Conservation (phyloP, 2,329 filamentous ascomycete genomes). For the Exutisphaerella laricina region DNA sequence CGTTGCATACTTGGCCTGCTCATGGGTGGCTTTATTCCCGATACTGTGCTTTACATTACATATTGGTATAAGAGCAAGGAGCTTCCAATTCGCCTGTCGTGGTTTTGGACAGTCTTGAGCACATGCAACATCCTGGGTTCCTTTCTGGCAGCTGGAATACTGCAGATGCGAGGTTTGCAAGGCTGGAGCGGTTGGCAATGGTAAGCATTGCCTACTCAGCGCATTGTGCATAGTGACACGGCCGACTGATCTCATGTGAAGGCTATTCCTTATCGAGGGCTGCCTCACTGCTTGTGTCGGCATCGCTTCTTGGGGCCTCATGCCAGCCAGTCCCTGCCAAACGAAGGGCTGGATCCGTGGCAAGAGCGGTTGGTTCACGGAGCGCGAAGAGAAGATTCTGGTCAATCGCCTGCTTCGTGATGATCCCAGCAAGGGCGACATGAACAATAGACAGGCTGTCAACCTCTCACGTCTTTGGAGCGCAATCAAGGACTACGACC, state of each 20-base stretch:
- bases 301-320: constrained; percentile 31
- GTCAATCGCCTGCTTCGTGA: constrained; percentile 58
- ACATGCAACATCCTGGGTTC: constrained; percentile 30
- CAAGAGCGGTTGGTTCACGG: constrained; percentile 52
- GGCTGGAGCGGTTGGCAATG: constrained; percentile 21
- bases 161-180: constrained; percentile 37
- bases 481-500: constrained; percentile 26
- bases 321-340: constrained; percentile 53
- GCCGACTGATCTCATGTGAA: too few relatives aligned
- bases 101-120: constrained; percentile 37
- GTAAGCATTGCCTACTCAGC: too few relatives aligned
- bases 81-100: constrained; percentile 38
- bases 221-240: too few relatives aligned
- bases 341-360: constrained; percentile 59
- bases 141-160: constrained; percentile 50
- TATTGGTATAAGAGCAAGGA: constrained; percentile 33
- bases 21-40: constrained; percentile 36
- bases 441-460: constrained; percentile 55
- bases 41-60: constrained; percentile 45
- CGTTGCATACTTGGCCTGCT: constrained; percentile 37
- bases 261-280: constrained; percentile 34
- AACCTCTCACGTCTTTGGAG: constrained; percentile 37
- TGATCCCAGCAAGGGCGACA: constrained; percentile 50
- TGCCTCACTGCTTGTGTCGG: constrained; percentile 28
- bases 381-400: constrained; percentile 61